phyloP scores from a whole-genome alignment of 129 eudicot genomes.

The Gnaphalium uliginosum region DNA sequence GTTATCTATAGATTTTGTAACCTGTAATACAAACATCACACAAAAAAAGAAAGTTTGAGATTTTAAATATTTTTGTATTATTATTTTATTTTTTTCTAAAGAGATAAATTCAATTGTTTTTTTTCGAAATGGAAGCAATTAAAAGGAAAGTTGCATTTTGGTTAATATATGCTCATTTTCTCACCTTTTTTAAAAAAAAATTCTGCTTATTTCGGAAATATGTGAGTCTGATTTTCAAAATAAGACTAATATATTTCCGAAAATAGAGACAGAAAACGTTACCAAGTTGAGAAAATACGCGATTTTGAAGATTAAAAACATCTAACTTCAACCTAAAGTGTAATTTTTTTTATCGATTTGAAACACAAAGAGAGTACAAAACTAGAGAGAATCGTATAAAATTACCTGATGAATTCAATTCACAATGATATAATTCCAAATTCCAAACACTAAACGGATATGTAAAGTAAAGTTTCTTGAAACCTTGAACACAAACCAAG shows the following conservation, averaged over 20 bases:
- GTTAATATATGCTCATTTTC: neutral
- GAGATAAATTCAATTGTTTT: too few species aligned
- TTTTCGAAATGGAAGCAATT: too few species aligned
- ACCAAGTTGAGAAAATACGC: neutral
- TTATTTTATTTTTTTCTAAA: neutral
- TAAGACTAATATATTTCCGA: neutral
- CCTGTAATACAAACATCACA: slow-evolving; percentile 20
- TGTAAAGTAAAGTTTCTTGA: neutral
- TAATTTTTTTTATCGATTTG: too few species aligned
- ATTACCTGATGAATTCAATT: neutral
- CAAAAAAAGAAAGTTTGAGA: neutral
- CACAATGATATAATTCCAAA: neutral
- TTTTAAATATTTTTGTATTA: neutral
- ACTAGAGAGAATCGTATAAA: neutral
- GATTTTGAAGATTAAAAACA: neutral
- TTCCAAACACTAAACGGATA: neutral
- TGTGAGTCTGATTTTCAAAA: neutral
- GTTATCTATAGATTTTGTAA: slow-evolving; percentile 7
- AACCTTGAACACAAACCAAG: neutral
- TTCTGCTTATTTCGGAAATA: neutral
- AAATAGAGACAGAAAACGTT: too few species aligned
- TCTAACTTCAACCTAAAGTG: neutral
- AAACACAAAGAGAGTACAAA: too few species aligned
- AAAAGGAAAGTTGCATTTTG: too few species aligned
- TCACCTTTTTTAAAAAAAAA: too few species aligned